Conservation (phyloP, 2,329 filamentous ascomycete genomes). For the Trichoderma atrobrunneum region DNA sequence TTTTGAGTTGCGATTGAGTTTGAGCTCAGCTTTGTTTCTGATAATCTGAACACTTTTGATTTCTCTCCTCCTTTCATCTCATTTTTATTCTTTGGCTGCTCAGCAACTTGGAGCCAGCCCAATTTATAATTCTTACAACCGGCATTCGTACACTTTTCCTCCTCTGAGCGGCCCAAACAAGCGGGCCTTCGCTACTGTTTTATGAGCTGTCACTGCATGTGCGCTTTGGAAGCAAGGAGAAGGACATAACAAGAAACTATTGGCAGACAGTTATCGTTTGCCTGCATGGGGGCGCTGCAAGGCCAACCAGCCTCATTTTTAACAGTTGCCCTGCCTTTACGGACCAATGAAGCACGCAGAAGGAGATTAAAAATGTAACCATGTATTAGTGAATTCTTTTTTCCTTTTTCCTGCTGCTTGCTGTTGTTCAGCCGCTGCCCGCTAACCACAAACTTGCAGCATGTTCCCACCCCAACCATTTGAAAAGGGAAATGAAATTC, state of each 20-base stretch:
- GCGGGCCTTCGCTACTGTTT: constrained; percentile 1
- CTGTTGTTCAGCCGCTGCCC: constrained; percentile 4
- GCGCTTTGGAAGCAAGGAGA: constrained; percentile 9
- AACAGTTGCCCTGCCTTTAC: not conserved
- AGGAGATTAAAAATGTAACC: constrained; percentile 10
- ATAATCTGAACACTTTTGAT: not conserved
- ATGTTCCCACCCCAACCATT: not conserved
- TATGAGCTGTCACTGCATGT: constrained; percentile 13
- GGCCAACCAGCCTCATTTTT: not conserved
- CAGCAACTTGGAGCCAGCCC: not conserved
- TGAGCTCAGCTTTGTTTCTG: not conserved
- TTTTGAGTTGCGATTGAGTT: not conserved
- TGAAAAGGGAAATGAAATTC: not conserved
- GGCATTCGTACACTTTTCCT: too few species aligned
- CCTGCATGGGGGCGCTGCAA: constrained; percentile 4
- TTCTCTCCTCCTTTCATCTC: not conserved
- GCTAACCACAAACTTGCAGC: not conserved
- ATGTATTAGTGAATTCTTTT: not conserved
- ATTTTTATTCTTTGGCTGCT: not conserved
- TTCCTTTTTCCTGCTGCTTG: not conserved
- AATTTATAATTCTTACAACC: not conserved
- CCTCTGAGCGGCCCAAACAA: not conserved
- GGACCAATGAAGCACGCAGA: not conserved
- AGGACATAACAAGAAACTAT: not conserved
- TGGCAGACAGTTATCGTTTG: not conserved